Evolutionary conservation across 75 land plant species (phyloP).

Genomic region (Isoetes taiwanensis): DNA sequence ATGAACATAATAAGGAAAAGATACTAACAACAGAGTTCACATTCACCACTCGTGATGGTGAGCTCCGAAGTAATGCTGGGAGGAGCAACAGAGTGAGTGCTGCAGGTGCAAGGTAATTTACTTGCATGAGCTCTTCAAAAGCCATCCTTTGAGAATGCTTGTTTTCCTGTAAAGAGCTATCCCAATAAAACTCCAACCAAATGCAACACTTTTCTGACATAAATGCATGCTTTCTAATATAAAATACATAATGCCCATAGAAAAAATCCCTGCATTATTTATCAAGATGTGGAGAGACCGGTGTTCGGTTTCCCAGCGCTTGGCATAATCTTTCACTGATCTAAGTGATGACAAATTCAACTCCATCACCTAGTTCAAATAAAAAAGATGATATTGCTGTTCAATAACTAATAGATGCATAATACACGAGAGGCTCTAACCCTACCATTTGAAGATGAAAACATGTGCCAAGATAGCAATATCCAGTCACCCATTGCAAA

Average conservation of each 20-base stretch:
- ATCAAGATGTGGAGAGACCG: conserved; percentile 70
- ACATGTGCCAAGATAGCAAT: no score
- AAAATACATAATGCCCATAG: conserved; percentile 51
- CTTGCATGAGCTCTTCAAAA: conserved; percentile 95
- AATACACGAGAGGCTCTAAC: no score
- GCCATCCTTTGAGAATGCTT: conserved; percentile 75
- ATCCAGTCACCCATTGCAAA: no score
- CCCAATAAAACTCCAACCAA: no score
- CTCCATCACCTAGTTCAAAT: conserved; percentile 99
- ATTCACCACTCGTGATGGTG: conserved; percentile 85
- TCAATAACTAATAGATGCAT: no score
- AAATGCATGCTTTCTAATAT: not conserved
- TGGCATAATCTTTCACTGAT: conserved; percentile 67
- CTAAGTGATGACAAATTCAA: conserved; percentile 72
- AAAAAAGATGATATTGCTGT: no score
- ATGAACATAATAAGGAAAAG: no score
- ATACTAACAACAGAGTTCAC: conserved; percentile 80
- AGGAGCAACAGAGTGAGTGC: conserved; percentile 72
- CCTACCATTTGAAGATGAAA: no score
- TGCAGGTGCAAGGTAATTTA: conserved; percentile 89
- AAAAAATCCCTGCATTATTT: conserved; percentile 92
- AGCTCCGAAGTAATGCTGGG: conserved; percentile 79
- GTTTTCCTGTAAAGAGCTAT: conserved; percentile 58
- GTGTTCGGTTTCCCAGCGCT: conserved; percentile 63
- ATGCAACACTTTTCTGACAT: no score